Percentiles rank a stretch among this genome's conserved stretches.
phyloP scores from a whole-genome alignment of 768 basidiomycete genomes.

The Phylloporus rhodoxanthus region DNA sequence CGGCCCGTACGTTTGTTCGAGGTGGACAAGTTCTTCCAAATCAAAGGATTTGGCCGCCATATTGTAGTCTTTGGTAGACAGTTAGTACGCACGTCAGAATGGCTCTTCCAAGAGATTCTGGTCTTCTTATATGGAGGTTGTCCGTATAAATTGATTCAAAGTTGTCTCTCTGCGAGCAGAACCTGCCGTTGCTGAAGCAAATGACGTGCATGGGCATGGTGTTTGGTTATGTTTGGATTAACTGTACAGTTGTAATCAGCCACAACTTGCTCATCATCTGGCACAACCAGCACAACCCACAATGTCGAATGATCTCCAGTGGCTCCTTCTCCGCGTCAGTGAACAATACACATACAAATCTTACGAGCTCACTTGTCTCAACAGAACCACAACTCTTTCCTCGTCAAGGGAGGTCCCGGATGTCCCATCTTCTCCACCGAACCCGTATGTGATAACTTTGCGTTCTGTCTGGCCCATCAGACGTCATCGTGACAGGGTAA shows the following conservation, averaged over 20 bases:
- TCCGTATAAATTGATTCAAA: too few relatives aligned
- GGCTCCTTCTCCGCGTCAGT: conserved; percentile 86
- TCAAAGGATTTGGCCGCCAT: too few relatives aligned
- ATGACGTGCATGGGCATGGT: not conserved
- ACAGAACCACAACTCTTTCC: conserved; percentile 80
- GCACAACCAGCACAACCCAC: conserved; percentile 28
- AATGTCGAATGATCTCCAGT: conserved; percentile 90
- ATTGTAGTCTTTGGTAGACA: too few relatives aligned
- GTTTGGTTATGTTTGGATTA: conserved; percentile 24
- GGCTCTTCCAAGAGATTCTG: too few relatives aligned
- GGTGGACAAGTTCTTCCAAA: too few relatives aligned
- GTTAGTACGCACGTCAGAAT: too few relatives aligned
- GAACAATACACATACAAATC: not conserved
- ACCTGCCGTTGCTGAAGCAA: too few relatives aligned
- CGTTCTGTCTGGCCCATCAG: not conserved
- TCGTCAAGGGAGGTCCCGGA: conserved; percentile 69
- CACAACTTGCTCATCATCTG: conserved; percentile 20
- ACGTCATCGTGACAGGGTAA: conserved; percentile 54
- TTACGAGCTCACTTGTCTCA: not conserved
- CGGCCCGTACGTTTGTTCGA: too few relatives aligned
- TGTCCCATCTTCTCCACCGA: conserved; percentile 83
- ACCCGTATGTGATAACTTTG: conserved; percentile 46
- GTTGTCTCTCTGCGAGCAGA: too few relatives aligned
- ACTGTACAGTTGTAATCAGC: conserved; percentile 33
- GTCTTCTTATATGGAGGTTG: too few relatives aligned